phyloP scores from a whole-genome alignment of 768 basidiomycete species.

The Boletus rufocinnamomeus region DNA sequence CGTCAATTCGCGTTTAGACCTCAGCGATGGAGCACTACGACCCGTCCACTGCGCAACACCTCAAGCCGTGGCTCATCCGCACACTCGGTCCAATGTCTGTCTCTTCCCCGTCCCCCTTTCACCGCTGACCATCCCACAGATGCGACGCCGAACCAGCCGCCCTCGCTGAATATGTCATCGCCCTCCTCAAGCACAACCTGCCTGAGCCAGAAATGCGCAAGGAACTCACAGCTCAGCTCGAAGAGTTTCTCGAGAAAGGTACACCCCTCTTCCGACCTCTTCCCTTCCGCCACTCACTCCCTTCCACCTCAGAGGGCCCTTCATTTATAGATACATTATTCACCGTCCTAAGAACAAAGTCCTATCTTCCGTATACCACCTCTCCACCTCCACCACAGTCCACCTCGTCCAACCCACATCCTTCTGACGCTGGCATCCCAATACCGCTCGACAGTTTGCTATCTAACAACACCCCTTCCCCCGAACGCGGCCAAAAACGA shows the following conservation, averaged over 20 bases:
- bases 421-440: slow-evolving; percentile 68
- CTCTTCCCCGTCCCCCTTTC: background rate
- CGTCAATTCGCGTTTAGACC: background rate
- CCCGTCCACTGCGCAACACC: slow-evolving; percentile 57
- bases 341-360: slow-evolving; percentile 79
- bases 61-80: slow-evolving; percentile 87
- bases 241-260: slow-evolving; percentile 95
- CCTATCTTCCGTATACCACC: slow-evolving; percentile 74
- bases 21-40: slow-evolving; percentile 62
- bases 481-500: slow-evolving; percentile 66
- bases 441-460: slow-evolving; percentile 74
- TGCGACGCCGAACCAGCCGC: slow-evolving; percentile 96
- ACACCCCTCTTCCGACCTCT: slow-evolving; percentile 18
- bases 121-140: slow-evolving; percentile 43
- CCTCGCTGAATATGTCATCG: slow-evolving; percentile 92
- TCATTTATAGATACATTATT: slow-evolving; percentile 87
- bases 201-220: slow-evolving; percentile 80
- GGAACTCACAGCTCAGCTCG: slow-evolving; percentile 74
- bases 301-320: slow-evolving; percentile 51
- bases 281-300: slow-evolving; percentile 13
- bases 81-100: slow-evolving; percentile 87
- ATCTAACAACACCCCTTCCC: slow-evolving; percentile 45
- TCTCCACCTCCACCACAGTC: slow-evolving; percentile 39
- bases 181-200: slow-evolving; percentile 87
- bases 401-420: slow-evolving; percentile 38